phyloP scores from a whole-genome alignment of 495 filamentous ascomycete genomes.

The Penicillium angulare region DNA sequence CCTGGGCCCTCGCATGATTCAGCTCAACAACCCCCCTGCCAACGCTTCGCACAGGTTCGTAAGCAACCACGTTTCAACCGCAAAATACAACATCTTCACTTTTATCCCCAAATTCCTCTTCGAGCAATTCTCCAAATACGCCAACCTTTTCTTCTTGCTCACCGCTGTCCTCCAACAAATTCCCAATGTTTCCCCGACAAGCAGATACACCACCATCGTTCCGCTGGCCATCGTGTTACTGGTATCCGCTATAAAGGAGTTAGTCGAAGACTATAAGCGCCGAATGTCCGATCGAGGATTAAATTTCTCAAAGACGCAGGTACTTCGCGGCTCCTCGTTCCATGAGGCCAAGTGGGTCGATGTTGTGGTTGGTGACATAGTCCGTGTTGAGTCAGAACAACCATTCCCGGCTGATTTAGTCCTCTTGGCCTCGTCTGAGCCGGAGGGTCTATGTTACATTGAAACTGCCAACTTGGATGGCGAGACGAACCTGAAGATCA shows the following conservation, averaged over 20 bases:
- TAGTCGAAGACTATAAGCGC: constrained; percentile 91
- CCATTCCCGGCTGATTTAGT: constrained; percentile 95
- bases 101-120: constrained; percentile 97
- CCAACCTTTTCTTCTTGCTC: constrained; percentile 99
- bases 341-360: constrained; percentile 89
- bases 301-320: constrained; percentile 83
- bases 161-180: constrained; percentile 96
- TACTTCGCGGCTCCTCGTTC: constrained; percentile 82
- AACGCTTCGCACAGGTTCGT: constrained; percentile 86
- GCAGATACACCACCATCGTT: constrained; percentile 92
- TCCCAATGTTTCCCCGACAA: constrained; percentile 90
- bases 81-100: constrained; percentile 96
- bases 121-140: constrained; percentile 99
- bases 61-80: constrained; percentile 94
- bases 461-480: constrained; percentile 98
- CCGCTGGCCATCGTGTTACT: constrained; percentile 85
- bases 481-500: constrained; percentile 98
- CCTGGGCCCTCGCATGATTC: constrained; percentile 87
- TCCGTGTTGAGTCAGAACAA: constrained; percentile 92
- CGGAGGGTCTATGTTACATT: constrained; percentile 97
- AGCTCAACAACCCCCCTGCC: constrained; percentile 95
- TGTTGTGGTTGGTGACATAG: constrained; percentile 89
- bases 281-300: constrained; percentile 82
- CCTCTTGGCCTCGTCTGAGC: constrained; percentile 89
- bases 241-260: constrained; percentile 92